Evolutionary conservation across 1,139 yeast species (phyloP), one percentile per base, ranked within the genome.

Genomic region (Blastobotrys illinoisensis): DNA sequence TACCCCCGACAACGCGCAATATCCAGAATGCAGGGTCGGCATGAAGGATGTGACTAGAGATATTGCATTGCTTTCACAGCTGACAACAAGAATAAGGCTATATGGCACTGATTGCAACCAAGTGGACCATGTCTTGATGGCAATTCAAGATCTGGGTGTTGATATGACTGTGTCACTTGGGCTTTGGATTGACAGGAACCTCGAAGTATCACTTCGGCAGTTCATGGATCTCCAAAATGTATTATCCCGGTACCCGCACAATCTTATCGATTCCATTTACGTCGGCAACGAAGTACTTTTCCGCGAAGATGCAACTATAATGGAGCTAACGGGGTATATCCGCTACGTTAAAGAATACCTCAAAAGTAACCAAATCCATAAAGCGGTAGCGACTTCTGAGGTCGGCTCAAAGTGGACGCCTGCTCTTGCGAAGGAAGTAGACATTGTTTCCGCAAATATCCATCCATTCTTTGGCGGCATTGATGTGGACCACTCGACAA

Each of bases 391-490:
- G 0, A 80, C 85, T 0, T 74, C 81, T 5, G 85, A 82, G 58
- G 65, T 81, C 59, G 86, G 85, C 13, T 72, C 81, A 1, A 67
- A 72, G 65, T 58, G 66, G 70, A 46, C 70, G 65, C 9, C 59
- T 74, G 56, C 54, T 44, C 52, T 69, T 54, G 66, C 63, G 1
- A 52, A 68, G 9, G 73, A 73, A 44, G 71, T 82, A 7, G 88
- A 85, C 61, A 67, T 84, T 9, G 67, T 82, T 43, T 90, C 88
- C 0, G 82, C 83, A 4, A 85, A 83, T 63, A 73, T 83, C 7
- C 88, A 83, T 67, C 90, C 90, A 2, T 85, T 85, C 59, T 83
- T 84, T 67, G 81, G 83, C 1, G 90, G 90, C 0, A 78, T 76
- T 0, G 60, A 65, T 1, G 86, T 79, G 1, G 64, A 71, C n/a